Evolutionary conservation across 257 asterid species (phyloP).

Genomic region (Nyctanthes arbortristis): DNA sequence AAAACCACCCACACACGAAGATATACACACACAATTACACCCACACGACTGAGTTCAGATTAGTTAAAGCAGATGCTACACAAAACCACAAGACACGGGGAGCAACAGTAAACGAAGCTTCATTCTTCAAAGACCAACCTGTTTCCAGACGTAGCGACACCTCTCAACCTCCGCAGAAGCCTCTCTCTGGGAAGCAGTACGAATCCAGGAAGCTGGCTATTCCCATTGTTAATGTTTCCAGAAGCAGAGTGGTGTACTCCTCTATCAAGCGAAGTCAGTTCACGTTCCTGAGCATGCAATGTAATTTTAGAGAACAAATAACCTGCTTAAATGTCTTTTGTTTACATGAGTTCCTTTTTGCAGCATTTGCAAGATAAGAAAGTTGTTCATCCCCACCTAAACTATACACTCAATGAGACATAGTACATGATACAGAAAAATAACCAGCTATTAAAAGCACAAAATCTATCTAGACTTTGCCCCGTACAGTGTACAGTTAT

Average conservation of each 20-base stretch:
- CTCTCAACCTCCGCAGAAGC: constrained; percentile 82
- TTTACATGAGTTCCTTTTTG: background rate
- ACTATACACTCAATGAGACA: background rate
- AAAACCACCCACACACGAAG: too few species aligned
- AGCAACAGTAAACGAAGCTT: background rate
- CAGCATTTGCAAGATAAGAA: background rate
- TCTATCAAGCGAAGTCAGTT: constrained; percentile 42
- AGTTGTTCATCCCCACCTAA: background rate
- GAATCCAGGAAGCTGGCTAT: constrained; percentile 82
- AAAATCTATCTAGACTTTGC: background rate
- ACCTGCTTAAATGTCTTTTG: background rate
- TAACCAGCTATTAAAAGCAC: background rate
- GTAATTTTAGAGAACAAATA: background rate
- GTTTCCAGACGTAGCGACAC: constrained; percentile 61
- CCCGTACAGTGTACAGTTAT: background rate
- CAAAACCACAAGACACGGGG: background rate
- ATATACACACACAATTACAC: too few species aligned
- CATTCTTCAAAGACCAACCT: constrained; percentile 47
- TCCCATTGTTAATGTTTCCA: constrained; percentile 33
- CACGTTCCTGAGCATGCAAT: constrained; percentile 59
- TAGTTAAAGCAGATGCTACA: background rate
- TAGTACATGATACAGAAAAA: background rate
- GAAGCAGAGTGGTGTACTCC: constrained; percentile 46
- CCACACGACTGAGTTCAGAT: background rate
- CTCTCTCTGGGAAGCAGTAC: constrained; percentile 93